Percentiles rank a stretch among this genome's conserved stretches.
Evolutionary conservation across 352 stramenopile species (phyloP).

Genomic region (Detonula confervacea): DNA sequence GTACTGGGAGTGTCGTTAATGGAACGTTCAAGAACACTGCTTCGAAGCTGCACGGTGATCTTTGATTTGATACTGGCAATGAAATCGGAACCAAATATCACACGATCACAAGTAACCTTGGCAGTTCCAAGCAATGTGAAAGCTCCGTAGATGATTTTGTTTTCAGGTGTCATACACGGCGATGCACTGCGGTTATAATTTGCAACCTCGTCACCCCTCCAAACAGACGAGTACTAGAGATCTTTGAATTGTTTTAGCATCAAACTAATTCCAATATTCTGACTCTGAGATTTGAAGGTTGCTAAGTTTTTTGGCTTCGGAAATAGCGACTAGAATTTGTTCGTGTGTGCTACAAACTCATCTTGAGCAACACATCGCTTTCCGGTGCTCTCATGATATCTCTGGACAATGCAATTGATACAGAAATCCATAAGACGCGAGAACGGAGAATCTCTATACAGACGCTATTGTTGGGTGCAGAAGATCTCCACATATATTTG

Average conservation of each 20-base stretch:
- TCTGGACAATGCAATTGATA: not conserved
- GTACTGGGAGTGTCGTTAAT: not conserved
- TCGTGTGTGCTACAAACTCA: conserved; percentile 7
- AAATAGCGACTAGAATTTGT: conserved; percentile 9
- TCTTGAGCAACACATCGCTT: conserved; percentile 1
- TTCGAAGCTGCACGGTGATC: not conserved
- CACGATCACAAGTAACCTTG: not conserved
- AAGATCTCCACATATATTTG: not conserved
- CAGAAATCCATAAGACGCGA: not conserved
- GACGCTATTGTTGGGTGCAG: not conserved
- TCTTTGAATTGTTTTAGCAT: not conserved
- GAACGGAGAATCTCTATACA: not conserved
- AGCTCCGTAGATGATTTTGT: not conserved
- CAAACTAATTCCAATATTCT: conserved; percentile 5
- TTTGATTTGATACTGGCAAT: not conserved
- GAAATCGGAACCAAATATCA: not conserved
- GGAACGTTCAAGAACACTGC: not conserved
- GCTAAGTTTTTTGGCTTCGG: not conserved
- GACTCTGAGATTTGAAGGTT: not conserved
- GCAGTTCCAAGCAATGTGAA: not conserved
- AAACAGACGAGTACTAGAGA: not conserved
- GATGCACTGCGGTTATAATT: not conserved
- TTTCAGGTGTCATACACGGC: conserved; percentile 4
- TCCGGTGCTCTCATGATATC: not conserved
- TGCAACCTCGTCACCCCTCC: not conserved